A percentile compares a stretch with the other conserved stretches of the same genome.
Evolutionary conservation across 768 basidiomycete genomes (phyloP).

Genomic region (Gymnopilus dilepis): DNA sequence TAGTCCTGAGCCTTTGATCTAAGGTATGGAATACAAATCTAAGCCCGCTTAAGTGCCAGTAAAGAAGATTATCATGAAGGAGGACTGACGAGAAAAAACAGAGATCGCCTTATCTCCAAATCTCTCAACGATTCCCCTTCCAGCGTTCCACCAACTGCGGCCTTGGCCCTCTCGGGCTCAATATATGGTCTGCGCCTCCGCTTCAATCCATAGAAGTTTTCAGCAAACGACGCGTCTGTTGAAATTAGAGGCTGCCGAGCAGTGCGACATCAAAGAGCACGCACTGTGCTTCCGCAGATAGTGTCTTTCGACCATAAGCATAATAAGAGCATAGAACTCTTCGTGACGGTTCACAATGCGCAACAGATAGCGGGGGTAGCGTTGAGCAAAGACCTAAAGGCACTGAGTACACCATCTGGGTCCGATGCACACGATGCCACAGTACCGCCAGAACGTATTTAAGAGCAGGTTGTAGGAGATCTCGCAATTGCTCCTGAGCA

Average conservation of each 20-base stretch:
- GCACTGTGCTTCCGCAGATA: constrained; percentile 87
- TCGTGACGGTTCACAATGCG: constrained; percentile 94
- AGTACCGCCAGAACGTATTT: constrained; percentile 92
- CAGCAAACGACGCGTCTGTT: constrained; percentile 90
- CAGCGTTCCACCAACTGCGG: constrained; percentile 70
- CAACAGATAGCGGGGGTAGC: constrained; percentile 91
- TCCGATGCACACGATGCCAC: neutral
- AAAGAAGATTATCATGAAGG: constrained; percentile 1
- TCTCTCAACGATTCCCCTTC: constrained; percentile 67
- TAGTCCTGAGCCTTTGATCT: constrained; percentile 90
- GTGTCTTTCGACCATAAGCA: constrained; percentile 90
- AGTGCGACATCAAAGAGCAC: constrained; percentile 26
- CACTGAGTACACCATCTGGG: neutral
- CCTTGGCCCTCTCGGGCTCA: constrained; percentile 66
- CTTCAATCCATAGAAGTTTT: constrained; percentile 95
- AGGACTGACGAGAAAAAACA: constrained; percentile 78
- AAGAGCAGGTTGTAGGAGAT: constrained; percentile 91
- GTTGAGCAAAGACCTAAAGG: constrained; percentile 87
- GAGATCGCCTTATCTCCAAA: constrained; percentile 74
- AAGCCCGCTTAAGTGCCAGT: constrained; percentile 6
- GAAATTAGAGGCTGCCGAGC: neutral
- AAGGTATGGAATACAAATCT: constrained; percentile 91
- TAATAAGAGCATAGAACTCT: constrained; percentile 89
- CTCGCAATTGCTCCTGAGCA: constrained; percentile 91
- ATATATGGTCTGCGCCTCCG: constrained; percentile 74